Evolutionary conservation across 75 land plant species (phyloP), one percentile per base, ranked within the genome.

Genomic region (Sequoia sempervirens): DNA sequence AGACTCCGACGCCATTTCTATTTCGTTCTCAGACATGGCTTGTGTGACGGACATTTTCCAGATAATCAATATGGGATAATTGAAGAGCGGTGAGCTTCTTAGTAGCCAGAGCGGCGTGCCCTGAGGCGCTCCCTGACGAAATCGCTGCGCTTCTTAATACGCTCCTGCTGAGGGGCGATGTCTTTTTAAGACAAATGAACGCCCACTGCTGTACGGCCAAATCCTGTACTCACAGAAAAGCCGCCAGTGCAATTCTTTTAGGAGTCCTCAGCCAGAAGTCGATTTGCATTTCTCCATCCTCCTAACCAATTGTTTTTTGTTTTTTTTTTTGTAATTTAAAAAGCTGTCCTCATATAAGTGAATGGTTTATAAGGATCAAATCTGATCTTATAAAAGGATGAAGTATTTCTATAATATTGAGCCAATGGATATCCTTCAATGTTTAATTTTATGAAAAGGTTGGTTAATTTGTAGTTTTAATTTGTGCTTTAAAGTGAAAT

Each of bases 1-100:
- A 0, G 91, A 84, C 30, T 87, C 91, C 34, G 89, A 80, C 32
- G 86, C 88, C 98, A 94, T 96, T 76, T 96, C 93, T 34, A 94
- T 91, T 81, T 93, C 96, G 26, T 20, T 40, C n/a, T 26, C 80
- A 12, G 80, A 47, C 28, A 78, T 38, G n/a, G 6, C 45, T 23
- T 18, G 18, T 8, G 43, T 76, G n/a, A 41, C 9, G 20, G n/a
- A 6, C 23, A 43, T 50, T 50, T 50, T 2, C 52, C 52, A 50
- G 52, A 50, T 50, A 50, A 50, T 2, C 10, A 46, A 50, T 41
- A 10, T 43, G 26, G 7, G 1, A 36, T 28, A 76, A 17, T 9
- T 7, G 76, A 18, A 6, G 17, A 6, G 30, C 4, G 36, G 14
- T 34, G 75, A 34, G 4, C 34, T 69, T 11, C 5, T 37, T 75